Evolutionary conservation across 306 rosid genomes (phyloP).

Genomic region (Gastrolobium bilobum): DNA sequence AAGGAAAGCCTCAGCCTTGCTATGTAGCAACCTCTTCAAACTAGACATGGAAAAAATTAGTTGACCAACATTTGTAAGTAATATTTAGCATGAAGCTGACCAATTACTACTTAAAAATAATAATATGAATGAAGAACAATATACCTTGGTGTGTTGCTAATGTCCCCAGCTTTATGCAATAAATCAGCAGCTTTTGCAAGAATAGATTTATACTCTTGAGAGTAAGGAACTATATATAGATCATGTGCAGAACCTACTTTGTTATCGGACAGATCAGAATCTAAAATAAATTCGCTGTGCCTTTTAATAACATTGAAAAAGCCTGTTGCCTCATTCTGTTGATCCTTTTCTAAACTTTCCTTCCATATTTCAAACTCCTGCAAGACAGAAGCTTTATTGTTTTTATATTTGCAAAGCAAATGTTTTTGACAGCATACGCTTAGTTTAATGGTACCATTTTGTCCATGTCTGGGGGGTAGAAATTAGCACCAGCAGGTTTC

Average conservation of each 20-base stretch:
- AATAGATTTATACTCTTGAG: slow-evolving; percentile 78
- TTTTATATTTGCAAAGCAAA: slow-evolving; percentile 35
- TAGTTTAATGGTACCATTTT: slow-evolving; percentile 67
- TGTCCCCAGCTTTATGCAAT: slow-evolving; percentile 86
- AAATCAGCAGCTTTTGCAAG: slow-evolving; percentile 80
- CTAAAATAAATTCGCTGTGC: slow-evolving; percentile 67
- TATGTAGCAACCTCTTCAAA: slow-evolving; percentile 86
- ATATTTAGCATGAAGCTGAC: slow-evolving; percentile 34
- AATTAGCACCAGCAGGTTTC: slow-evolving; percentile 93
- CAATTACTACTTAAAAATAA: slow-evolving; percentile 8
- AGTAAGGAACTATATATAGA: slow-evolving; percentile 74
- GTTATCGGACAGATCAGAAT: slow-evolving; percentile 54
- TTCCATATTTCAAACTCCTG: slow-evolving; percentile 94
- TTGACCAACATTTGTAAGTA: slow-evolving; percentile 34
- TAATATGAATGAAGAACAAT: slow-evolving; percentile 38
- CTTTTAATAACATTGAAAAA: slow-evolving; percentile 87
- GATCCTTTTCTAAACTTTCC: slow-evolving; percentile 67
- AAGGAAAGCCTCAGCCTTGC: slow-evolving; percentile 92
- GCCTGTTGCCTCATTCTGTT: slow-evolving; percentile 72
- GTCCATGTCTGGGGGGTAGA: slow-evolving; percentile 97
- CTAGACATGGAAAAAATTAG: slow-evolving; percentile 58
- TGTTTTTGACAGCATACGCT: slow-evolving; percentile 39
- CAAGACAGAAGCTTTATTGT: slow-evolving; percentile 47
- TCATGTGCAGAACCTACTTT: slow-evolving; percentile 54
- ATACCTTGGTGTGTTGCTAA: slow-evolving; percentile 75